Evolutionary conservation across 495 filamentous ascomycete species (phyloP).

Genomic region (Pseudevernia furfuracea): DNA sequence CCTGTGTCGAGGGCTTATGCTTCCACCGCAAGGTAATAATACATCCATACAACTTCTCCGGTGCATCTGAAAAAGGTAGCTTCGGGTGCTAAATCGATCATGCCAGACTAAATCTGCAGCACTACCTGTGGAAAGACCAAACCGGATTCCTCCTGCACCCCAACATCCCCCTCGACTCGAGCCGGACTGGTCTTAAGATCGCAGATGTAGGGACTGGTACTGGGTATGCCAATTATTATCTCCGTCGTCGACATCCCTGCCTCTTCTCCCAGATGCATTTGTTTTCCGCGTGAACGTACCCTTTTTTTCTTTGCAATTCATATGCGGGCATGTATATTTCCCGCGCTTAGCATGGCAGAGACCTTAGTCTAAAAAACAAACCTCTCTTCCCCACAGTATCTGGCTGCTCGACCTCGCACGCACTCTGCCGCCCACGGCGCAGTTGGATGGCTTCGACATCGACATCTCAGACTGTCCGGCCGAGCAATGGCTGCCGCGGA

Average conservation of each 20-base stretch:
- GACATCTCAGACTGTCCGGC: constrained; percentile 28
- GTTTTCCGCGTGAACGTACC: no score
- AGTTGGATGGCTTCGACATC: constrained; percentile 33
- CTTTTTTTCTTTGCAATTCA: no score
- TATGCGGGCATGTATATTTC: no score
- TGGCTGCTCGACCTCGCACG: constrained; percentile 32
- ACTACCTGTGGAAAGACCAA: constrained; percentile 30
- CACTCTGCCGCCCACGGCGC: constrained; percentile 24
- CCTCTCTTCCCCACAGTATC: constrained; percentile 20
- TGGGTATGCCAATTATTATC: constrained; percentile 23
- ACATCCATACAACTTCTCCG: not conserved
- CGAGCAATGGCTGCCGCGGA: constrained; percentile 26
- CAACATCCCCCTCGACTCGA: constrained; percentile 22
- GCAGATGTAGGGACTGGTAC: constrained; percentile 34
- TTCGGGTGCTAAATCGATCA: not conserved
- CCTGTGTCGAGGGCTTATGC: constrained; percentile 8
- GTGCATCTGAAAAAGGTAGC: not conserved
- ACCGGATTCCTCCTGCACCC: constrained; percentile 29
- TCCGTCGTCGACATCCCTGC: not conserved
- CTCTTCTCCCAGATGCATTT: no score
- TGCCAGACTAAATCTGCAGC: constrained; percentile 28
- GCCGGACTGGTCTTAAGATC: constrained; percentile 27
- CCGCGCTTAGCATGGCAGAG: no score
- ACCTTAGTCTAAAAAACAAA: not conserved
- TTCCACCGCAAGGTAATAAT: constrained; percentile 18